These are phyloP conservation scores for Pythium myriotylum DNA, from an alignment of 352 stramenopile species.

Conservation along the genomic window DNA sequence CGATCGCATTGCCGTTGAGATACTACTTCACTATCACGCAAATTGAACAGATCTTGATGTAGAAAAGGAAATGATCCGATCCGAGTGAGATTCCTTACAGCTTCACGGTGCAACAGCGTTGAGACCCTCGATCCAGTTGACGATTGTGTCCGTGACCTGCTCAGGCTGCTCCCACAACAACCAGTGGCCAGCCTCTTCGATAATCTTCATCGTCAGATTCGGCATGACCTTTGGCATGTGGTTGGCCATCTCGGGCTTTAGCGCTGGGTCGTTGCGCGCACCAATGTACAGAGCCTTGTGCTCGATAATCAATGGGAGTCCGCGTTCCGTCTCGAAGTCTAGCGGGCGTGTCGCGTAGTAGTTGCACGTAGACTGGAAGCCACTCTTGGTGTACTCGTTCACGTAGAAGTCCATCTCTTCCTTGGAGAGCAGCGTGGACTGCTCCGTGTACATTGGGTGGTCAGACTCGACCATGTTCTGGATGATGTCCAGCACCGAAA, in stretches of 20 bases:
- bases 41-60: too few relatives aligned
- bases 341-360: conserved; percentile 62
- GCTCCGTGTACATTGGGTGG: conserved; percentile 32
- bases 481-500: conserved; percentile 8
- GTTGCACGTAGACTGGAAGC: conserved; percentile 58
- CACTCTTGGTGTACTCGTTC: conserved; percentile 44
- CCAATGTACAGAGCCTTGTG: conserved; percentile 66
- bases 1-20: too few relatives aligned
- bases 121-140: conserved; percentile 46
- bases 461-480: conserved; percentile 23
- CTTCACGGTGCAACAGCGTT: too few relatives aligned
- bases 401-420: conserved; percentile 68
- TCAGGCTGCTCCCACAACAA: conserved; percentile 61
- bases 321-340: conserved; percentile 54
- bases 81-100: too few relatives aligned
- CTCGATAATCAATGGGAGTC: conserved; percentile 32
- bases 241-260: conserved; percentile 55
- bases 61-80: too few relatives aligned
- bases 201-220: conserved; percentile 51
- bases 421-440: conserved; percentile 50
- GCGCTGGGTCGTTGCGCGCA: conserved; percentile 51
- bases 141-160: conserved; percentile 41
- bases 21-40: too few relatives aligned
- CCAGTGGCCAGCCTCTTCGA: conserved; percentile 62
- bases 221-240: conserved; percentile 61